Evolutionary conservation across 352 stramenopile genomes (phyloP), one percentile per base, ranked within the genome.

Genomic region (Pythium grandisporangium): DNA sequence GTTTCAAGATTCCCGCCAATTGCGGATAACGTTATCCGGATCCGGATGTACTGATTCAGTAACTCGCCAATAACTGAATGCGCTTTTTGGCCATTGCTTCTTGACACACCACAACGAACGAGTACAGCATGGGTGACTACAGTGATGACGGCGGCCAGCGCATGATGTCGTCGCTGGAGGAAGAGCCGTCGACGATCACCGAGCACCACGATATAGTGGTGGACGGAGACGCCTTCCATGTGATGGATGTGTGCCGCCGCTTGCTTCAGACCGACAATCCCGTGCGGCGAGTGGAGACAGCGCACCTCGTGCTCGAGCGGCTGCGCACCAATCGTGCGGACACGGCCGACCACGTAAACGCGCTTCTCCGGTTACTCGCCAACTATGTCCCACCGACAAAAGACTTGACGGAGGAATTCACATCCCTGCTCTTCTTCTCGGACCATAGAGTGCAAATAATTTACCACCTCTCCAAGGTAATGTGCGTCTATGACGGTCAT

Each of bases 371-470:
- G 8, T 55, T 90, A n/a, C 53, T 93, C 14, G 56, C 66, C n/a
- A 83, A 86, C 45, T 68, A 82, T 35, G 70, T 88, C 24, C 24
- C 68, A 16, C 72, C 79, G n/a, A 86, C 74, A 29, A 57, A 65
- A 19, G 63, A 74, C 39, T 53, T 93, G n/a, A 89, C 79, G 5
- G 74, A 85, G 47, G 74, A 88, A 24, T 51, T 79, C 19, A 44
- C 90, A 10, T 63, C 74, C 26, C 51, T 93, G 50, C 55, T 93
- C 17, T 66, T 86, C 21, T 83, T 82, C 41, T 76, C 61, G 19
- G 69, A 87, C 12, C 74, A 89, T 42, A 74, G 74, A 24, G 70
- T 84, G 47, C 57, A 85, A 20, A 53, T 93, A 13, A 84, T 93
- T 26, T 67, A 93, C 54, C 74, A 93, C 45, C 44, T 93, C 35